These are phyloP conservation scores for Taphrina populina DNA, from an alignment of 1,139 yeast genomes.

Conservation along the genomic window DNA sequence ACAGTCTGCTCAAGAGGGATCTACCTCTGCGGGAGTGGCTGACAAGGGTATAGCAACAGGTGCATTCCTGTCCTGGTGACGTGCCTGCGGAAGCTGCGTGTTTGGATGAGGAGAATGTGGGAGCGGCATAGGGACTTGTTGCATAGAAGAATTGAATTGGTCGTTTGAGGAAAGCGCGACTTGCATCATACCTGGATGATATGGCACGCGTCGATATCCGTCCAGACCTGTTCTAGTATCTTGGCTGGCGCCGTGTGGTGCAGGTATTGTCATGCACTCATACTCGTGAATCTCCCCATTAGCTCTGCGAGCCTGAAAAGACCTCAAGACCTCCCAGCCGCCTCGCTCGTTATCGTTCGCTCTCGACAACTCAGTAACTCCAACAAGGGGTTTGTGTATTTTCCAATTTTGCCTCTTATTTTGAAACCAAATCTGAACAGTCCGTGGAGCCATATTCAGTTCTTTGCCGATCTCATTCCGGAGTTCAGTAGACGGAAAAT, in stretches of 20 bases:
- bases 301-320: constrained; percentile 21
- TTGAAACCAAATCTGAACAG: constrained; percentile 49
- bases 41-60: too few relatives aligned
- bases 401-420: constrained; percentile 47
- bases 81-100: too few relatives aligned
- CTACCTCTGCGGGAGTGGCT: too few relatives aligned
- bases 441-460: constrained; percentile 48
- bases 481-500: constrained; percentile 47
- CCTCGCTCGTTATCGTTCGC: constrained; percentile 30
- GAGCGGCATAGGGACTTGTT: constrained; percentile 7
- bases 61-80: too few relatives aligned
- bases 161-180: constrained; percentile 21
- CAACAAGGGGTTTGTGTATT: constrained; percentile 41
- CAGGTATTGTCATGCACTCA: constrained; percentile 16
- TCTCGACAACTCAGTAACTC: not conserved
- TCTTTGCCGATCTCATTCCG: constrained; percentile 45
- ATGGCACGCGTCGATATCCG: constrained; percentile 3
- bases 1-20: too few relatives aligned
- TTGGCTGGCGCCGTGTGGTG: constrained; percentile 35
- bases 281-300: constrained; percentile 30
- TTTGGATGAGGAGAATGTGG: constrained; percentile 14
- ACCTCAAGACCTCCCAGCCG: constrained; percentile 33
- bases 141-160: constrained; percentile 18
- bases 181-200: constrained; percentile 19
- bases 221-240: not conserved